Evolutionary conservation across 1,139 yeast species (phyloP), one percentile per base, ranked within the genome.

Genomic region (Suhomyces maxii): DNA sequence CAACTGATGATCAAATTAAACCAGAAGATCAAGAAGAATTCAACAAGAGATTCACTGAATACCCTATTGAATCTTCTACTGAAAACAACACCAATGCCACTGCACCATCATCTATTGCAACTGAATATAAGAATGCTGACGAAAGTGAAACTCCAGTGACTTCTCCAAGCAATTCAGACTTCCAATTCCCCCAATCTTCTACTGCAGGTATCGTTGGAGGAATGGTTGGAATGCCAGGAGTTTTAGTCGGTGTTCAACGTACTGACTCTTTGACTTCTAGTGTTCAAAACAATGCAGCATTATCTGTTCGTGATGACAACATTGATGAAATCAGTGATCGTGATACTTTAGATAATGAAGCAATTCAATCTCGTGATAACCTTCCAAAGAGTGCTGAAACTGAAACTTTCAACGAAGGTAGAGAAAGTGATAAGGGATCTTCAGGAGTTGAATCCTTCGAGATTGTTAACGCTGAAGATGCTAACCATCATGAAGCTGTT

Each of bases 221-320:
- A 10, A 58, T 74, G 67, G 74, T 69, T 5, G 78, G 77, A 1
- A 71, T 75, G 74, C 79, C 80, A 2, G 77, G 79, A 8, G 78
- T 68, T 3, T 63, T 73, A 42, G 73, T 70, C 25, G 78, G 78
- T 3, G 77, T 75, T 7, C 79, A 72, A 56, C 65, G 80, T 53
- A 87, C 95, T 2, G 90, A 85, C 52, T 88, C 96, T 0, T 80
- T 87, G 43, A 86, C 97, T 0, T 89, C 97, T 0, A 88, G 96
- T 46, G 95, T 90, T 14, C 95, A 88, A 58, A 90, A 90, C 66
- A 90, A 91, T 62, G 90, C 97, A 2, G 91, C 97, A 0, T 80
- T 84, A 64, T 88, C 96, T 25, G 96, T 87, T 8, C 82, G 95
- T 49, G 93, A 86, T 51, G 95, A 86, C 57, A 74, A 75, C 50